Evolutionary conservation across 176 grass and related monocot genomes (phyloP), one percentile per base, ranked within the genome.

Genomic region (Oryza coarctata): DNA sequence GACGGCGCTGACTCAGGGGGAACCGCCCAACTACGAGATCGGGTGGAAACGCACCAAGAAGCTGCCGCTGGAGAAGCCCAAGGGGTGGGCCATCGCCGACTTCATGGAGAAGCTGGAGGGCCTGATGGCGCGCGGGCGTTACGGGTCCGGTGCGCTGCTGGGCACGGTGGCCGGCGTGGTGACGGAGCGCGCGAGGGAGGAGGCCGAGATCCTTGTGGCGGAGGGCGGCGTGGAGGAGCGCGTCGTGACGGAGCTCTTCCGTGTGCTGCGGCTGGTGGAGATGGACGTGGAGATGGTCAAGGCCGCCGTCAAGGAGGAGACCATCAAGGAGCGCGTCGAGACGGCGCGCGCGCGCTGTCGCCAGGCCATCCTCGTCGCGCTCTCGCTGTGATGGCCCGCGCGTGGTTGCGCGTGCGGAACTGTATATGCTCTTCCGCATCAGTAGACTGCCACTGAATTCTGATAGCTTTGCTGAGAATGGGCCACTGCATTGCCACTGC

Each of bases 211-310:
- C 35, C 77, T 94, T 3, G 81, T 68, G 57, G 90, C 84, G 13
- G 75, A 82, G 40, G 95, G 88, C 18, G 88, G 88, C 79, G 92
- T 98, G 28, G 90, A 94, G 80, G 95, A 94, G 55, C 88, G 92
- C 75, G 82, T 89, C 6, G 81, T 76, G 15, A 95, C 90, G 43
- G 92, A 95, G 88, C 77, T 98, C 79, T 39, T 49, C 84, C 85
- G 88, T 82, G 90, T 98, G 71, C 79, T 98, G 36, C 83, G 83
- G 3, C 92, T 93, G 17, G 84, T 94, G 27, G 95, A 98, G 84
- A 91, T 94, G 92, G 90, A 91, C 75, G 86, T 91, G 2, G 95
- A 89, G 92, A 98, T 98, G 92, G 88, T 98, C 10, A 94, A 91
- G 88, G 95, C 92, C 13, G 88, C 95, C 63, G 84, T 91, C 18